A percentile compares a stretch with the other conserved stretches of the same genome.
Conservation (phyloP, 495 filamentous ascomycete species). For the Penicillium taxi region DNA sequence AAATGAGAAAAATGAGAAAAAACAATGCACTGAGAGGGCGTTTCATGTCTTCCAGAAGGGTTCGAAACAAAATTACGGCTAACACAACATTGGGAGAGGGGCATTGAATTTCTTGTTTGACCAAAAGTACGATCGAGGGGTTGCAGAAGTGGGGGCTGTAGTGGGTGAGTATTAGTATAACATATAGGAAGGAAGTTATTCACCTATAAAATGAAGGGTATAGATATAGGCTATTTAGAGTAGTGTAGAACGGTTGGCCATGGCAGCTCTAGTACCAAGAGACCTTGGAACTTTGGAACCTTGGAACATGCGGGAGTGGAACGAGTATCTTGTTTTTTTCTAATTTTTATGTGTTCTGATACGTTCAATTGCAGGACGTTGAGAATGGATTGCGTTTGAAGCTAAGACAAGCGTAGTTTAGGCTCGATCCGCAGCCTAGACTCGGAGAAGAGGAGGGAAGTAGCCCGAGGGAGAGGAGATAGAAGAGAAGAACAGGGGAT, state of each 20-base stretch:
- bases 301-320: conserved; percentile 10
- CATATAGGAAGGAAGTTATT: neutral
- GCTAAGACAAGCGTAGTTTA: conserved; percentile 25
- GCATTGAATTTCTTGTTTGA: too few relatives aligned
- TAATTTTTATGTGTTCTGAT: too few relatives aligned
- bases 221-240: too few relatives aligned
- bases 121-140: conserved; percentile 23
- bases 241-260: conserved; percentile 18
- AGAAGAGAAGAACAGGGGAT: too few relatives aligned
- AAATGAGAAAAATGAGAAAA: conserved; percentile 10
- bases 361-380: too few relatives aligned
- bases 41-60: conserved; percentile 19
- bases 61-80: conserved; percentile 15
- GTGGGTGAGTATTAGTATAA: too few relatives aligned
- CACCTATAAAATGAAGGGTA: neutral
- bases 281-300: too few relatives aligned
- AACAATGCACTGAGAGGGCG: conserved; percentile 3
- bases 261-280: conserved; percentile 24
- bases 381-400: conserved; percentile 26
- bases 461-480: too few relatives aligned
- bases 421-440: conserved; percentile 18
- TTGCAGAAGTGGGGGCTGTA: conserved; percentile 3
- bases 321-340: too few relatives aligned
- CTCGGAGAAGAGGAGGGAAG: too few relatives aligned
- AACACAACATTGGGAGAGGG: too few relatives aligned